Percentiles rank a stretch among this genome's conserved stretches.
Evolutionary conservation across 2,329 filamentous ascomycete species (phyloP).

Genomic region (Madurella fahalii): DNA sequence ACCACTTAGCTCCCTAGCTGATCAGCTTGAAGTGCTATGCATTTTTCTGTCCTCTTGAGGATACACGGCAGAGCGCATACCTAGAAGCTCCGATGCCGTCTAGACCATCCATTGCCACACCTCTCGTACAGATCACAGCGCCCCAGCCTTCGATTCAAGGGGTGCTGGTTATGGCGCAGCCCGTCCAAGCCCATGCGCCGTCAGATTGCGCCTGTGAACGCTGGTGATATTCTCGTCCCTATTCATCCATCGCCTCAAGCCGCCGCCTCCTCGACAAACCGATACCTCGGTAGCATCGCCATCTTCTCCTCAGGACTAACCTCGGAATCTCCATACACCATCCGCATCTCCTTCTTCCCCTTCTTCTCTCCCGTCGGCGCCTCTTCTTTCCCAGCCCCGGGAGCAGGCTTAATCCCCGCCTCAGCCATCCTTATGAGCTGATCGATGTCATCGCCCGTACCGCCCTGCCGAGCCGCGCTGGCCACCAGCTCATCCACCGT

Average conservation of each 20-base stretch:
- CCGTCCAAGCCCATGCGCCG: too few species aligned
- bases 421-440: constrained; percentile 62
- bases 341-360: constrained; percentile 46
- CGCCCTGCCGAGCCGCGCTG: constrained; percentile 31
- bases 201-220: too few species aligned
- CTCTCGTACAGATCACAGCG: constrained; percentile 9
- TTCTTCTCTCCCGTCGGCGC: constrained; percentile 50
- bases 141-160: too few species aligned
- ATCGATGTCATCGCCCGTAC: constrained; percentile 58
- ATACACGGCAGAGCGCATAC: constrained; percentile 18
- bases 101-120: not conserved
- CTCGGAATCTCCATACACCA: constrained; percentile 79
- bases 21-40: constrained; percentile 2
- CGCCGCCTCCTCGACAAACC: constrained; percentile 29
- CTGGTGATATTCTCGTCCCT: too few species aligned
- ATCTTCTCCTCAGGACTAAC: constrained; percentile 86
- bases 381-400: constrained; percentile 60
- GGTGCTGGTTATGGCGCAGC: too few species aligned
- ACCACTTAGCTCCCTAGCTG: not conserved
- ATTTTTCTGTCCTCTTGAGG: constrained; percentile 12
- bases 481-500: constrained; percentile 47
- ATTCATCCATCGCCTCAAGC: constrained; percentile 2
- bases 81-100: constrained; percentile 6
- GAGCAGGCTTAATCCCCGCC: constrained; percentile 52
- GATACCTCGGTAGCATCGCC: constrained; percentile 73